These are phyloP conservation scores for Agaricus subrufescens DNA, from an alignment of 768 basidiomycete species.

Conservation along the genomic window DNA sequence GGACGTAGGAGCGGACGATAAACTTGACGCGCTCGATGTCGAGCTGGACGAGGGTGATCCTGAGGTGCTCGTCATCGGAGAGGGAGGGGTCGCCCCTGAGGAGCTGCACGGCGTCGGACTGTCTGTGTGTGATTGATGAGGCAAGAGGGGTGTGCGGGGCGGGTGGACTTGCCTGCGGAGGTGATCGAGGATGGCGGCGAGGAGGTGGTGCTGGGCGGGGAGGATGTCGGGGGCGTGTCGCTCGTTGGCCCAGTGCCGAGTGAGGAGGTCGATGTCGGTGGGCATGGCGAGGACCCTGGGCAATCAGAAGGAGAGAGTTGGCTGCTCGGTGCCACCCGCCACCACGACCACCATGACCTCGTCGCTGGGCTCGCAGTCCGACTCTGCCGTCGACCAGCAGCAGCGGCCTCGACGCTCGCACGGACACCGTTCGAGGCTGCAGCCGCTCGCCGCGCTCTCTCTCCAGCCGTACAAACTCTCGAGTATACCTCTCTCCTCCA, in stretches of 20 bases:
- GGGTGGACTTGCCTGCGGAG: constrained; percentile 53
- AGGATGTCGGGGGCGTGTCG: constrained; percentile 78
- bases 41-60: constrained; percentile 90
- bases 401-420: no score
- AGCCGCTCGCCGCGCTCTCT: background rate
- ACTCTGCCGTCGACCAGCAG: no score
- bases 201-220: constrained; percentile 63
- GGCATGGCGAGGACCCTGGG: constrained; percentile 40
- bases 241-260: constrained; percentile 85
- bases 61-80: constrained; percentile 89
- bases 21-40: constrained; percentile 95
- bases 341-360: no score
- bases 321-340: no score
- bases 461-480: background rate
- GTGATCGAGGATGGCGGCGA: constrained; percentile 67
- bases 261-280: constrained; percentile 50
- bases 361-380: no score
- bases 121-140: constrained; percentile 11
- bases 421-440: no score
- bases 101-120: constrained; percentile 77
- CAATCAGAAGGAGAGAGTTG: background rate
- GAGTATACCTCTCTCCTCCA: background rate
- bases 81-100: constrained; percentile 78
- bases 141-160: constrained; percentile 35
- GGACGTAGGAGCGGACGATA: constrained; percentile 83